Conservation (phyloP, 371 early-diverging fungal genomes). For the Batkoa obscura region DNA sequence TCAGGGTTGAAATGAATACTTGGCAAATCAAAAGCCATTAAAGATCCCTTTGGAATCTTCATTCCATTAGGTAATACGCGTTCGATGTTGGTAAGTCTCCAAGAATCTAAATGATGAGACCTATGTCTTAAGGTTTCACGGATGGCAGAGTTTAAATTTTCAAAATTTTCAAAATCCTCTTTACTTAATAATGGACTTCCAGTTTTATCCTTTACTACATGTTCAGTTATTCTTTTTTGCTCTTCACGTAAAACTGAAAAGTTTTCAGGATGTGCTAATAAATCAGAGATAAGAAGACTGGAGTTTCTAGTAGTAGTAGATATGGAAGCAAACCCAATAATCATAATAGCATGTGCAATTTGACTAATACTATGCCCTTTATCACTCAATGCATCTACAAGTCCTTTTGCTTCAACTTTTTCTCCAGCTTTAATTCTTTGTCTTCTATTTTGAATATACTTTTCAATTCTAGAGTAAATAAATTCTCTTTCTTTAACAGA, state of each 20-base stretch:
- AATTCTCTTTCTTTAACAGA: too few relatives aligned
- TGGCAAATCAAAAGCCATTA: not conserved
- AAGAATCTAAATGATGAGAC: not conserved
- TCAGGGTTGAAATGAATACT: not conserved
- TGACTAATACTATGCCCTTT: not conserved
- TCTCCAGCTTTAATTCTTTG: too few relatives aligned
- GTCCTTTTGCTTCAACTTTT: too few relatives aligned
- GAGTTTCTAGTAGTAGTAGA: constrained; percentile 13
- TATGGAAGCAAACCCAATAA: constrained; percentile 14
- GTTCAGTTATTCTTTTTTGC: not conserved
- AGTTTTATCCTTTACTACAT: not conserved
- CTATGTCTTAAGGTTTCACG: not conserved
- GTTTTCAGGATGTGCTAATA: not conserved
- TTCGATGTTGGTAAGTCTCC: not conserved
- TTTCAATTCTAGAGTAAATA: too few relatives aligned
- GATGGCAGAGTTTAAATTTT: not conserved
- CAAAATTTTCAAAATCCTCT: not conserved
- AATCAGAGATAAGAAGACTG: constrained; percentile 10
- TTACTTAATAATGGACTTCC: not conserved
- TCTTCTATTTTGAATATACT: too few relatives aligned
- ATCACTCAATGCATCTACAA: not conserved
- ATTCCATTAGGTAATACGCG: not conserved
- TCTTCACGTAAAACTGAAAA: not conserved
- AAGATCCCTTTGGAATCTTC: not conserved
- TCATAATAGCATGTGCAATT: not conserved